Conservation (phyloP, 192 early-diverging fungal species). For the Mortierella antarctica region DNA sequence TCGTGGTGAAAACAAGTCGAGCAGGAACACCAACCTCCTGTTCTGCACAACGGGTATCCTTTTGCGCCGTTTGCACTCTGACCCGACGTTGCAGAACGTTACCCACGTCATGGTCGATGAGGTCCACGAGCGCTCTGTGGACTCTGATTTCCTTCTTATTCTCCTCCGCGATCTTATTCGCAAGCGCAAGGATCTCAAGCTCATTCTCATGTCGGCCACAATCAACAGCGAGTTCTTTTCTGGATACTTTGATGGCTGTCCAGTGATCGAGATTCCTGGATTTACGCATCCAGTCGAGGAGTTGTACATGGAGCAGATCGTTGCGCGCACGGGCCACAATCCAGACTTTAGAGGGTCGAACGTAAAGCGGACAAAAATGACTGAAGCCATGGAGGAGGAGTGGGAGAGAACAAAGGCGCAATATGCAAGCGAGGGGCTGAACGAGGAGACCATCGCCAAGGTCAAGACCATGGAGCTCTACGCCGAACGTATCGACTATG, state of each 20-base stretch:
- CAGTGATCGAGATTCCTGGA: slow-evolving; percentile 76
- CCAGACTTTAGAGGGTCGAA: slow-evolving; percentile 50
- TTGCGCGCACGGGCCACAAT: slow-evolving; percentile 73
- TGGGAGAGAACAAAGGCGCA: slow-evolving; percentile 52
- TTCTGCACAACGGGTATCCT: slow-evolving; percentile 83
- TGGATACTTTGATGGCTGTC: slow-evolving; percentile 78
- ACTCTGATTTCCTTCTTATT: slow-evolving; percentile 86
- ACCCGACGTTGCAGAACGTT: slow-evolving; percentile 68
- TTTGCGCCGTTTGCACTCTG: slow-evolving; percentile 72
- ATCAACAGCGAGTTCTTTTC: slow-evolving; percentile 84
- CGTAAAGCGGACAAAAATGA: slow-evolving; percentile 37
- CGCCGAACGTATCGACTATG: slow-evolving; percentile 71
- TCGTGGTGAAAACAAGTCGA: slow-evolving; percentile 72
- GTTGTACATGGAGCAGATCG: slow-evolving; percentile 58
- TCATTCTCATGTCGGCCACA: slow-evolving; percentile 95
- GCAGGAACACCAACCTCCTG: slow-evolving; percentile 70
- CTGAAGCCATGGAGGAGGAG: slow-evolving; percentile 52
- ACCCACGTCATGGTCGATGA: slow-evolving; percentile 89
- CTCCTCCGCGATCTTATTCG: slow-evolving; percentile 73
- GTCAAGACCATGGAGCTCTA: slow-evolving; percentile 54
- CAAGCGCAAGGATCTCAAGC: slow-evolving; percentile 67
- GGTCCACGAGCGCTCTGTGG: slow-evolving; percentile 83
- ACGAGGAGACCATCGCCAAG: slow-evolving; percentile 51
- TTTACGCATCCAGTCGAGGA: slow-evolving; percentile 80
- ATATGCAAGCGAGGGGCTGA: slow-evolving; percentile 51